Conservation (phyloP, 1,139 yeast species). For the Pichia kudriavzevii region DNA sequence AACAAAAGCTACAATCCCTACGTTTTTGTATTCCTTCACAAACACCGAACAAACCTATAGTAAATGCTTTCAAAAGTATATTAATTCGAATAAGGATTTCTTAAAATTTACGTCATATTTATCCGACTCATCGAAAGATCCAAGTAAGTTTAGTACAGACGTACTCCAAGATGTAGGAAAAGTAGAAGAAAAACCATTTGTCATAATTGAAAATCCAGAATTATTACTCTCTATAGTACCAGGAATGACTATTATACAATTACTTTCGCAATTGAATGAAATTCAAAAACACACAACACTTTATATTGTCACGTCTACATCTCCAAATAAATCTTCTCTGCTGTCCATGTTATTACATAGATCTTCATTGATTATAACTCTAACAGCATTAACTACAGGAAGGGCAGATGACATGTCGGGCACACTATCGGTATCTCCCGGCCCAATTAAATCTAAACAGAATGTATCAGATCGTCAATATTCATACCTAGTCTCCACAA, state of each 20-base stretch:
- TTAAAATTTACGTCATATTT: constrained; percentile 8
- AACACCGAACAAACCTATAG: constrained; percentile 6
- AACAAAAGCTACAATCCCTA: constrained; percentile 12
- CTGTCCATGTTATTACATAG: constrained; percentile 43
- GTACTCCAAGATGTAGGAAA: neutral
- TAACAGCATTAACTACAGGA: constrained; percentile 70
- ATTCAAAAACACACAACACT: constrained; percentile 35
- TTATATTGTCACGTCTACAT: constrained; percentile 29
- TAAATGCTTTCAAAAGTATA: constrained; percentile 7
- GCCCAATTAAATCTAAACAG: constrained; percentile 2
- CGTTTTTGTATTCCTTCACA: constrained; percentile 5
- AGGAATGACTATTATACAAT: constrained; percentile 28
- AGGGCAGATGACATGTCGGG: constrained; percentile 83
- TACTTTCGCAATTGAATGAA: constrained; percentile 32
- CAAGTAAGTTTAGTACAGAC: constrained; percentile 1
- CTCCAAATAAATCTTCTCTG: constrained; percentile 38
- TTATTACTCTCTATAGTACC: constrained; percentile 39
- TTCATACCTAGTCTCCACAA: constrained; percentile 10
- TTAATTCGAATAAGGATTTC: constrained; percentile 5
- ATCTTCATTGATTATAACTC: constrained; percentile 42
- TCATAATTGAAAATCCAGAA: constrained; percentile 36
- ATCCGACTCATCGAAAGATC: neutral
- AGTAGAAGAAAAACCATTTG: neutral
- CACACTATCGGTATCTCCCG: constrained; percentile 38
- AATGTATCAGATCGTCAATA: constrained; percentile 7